These are phyloP conservation scores for Gymnopilus dilepis DNA, from an alignment of 768 basidiomycete genomes.

Conservation along the genomic window DNA sequence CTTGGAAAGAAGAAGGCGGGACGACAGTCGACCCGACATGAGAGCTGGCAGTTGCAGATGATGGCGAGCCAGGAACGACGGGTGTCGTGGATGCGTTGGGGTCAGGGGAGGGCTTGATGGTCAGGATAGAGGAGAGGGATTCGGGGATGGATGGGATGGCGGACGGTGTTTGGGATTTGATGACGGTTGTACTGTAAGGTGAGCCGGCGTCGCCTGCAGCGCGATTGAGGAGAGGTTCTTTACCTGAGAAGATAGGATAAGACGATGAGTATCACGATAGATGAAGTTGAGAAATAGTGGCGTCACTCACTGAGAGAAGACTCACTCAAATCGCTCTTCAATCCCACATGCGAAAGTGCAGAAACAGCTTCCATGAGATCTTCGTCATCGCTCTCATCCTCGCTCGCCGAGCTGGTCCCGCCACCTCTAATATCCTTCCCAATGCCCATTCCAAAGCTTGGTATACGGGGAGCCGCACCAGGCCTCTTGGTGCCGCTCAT, in stretches of 20 bases:
- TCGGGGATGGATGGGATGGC: conserved; percentile 70
- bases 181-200: conserved; percentile 74
- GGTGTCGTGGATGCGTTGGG: conserved; percentile 50
- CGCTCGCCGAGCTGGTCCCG: conserved; percentile 28
- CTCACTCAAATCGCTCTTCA: conserved; percentile 54
- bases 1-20: conserved; percentile 23
- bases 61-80: conserved; percentile 41
- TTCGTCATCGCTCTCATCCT: conserved; percentile 69
- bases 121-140: conserved; percentile 76
- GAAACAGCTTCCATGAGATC: conserved; percentile 69
- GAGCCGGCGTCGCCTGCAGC: conserved; percentile 42
- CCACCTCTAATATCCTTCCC: conserved; percentile 61
- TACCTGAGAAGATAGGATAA: conserved; percentile 40
- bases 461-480: conserved; percentile 71
- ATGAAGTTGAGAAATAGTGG: not conserved
- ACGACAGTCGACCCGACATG: no score
- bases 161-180: conserved; percentile 51
- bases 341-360: conserved; percentile 54
- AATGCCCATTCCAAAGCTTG: conserved; percentile 81
- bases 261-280: not conserved
- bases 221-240: conserved; percentile 58
- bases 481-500: conserved; percentile 72
- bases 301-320: conserved; percentile 41
- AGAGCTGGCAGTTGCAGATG: conserved; percentile 18
- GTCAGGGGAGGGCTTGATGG: conserved; percentile 62